A percentile compares a stretch with the other conserved stretches of the same genome.
These are phyloP conservation scores for Podosphaera fusca DNA, from an alignment of 2,329 filamentous ascomycete genomes.

Conservation along the genomic window DNA sequence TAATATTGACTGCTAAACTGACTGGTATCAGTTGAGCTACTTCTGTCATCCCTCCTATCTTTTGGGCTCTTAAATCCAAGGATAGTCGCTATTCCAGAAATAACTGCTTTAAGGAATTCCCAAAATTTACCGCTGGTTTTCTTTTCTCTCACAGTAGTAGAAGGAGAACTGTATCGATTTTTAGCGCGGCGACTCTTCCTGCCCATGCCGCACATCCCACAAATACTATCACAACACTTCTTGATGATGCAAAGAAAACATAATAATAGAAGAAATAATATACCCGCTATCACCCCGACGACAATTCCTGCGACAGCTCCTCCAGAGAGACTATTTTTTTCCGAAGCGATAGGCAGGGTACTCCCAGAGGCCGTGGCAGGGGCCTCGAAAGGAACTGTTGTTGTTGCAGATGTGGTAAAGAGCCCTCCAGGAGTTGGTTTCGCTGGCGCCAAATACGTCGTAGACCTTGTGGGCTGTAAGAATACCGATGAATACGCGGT, in stretches of 20 bases:
- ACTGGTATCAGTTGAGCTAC: conserved; percentile 9
- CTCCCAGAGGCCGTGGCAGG: conserved; percentile 28
- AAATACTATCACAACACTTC: conserved; percentile 33
- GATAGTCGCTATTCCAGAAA: conserved; percentile 13
- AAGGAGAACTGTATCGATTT: conserved; percentile 33
- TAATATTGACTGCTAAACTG: conserved; percentile 15
- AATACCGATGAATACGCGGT: conserved; percentile 5
- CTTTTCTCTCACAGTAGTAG: conserved; percentile 21
- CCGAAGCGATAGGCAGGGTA: conserved; percentile 7
- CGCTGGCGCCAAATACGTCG: conserved; percentile 19
- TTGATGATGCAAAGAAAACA: conserved; percentile 53
- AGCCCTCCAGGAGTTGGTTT: conserved; percentile 27
- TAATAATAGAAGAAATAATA: conserved; percentile 42
- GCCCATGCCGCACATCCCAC: conserved; percentile 37
- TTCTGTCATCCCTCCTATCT: conserved; percentile 9
- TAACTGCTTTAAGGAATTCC: conserved; percentile 20
- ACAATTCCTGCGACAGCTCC: conserved; percentile 67
- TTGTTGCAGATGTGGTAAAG: conserved; percentile 26
- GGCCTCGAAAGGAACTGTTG: conserved; percentile 24
- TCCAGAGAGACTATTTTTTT: conserved; percentile 26
- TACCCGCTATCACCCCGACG: conserved; percentile 45
- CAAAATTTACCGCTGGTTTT: conserved; percentile 28
- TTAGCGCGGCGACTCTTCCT: conserved; percentile 27
- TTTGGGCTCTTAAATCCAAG: conserved; percentile 14
- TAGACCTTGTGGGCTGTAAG: conserved; percentile 2